phyloP scores from a whole-genome alignment of 1,139 yeast species.

The Suhomyces ambrosiae region DNA sequence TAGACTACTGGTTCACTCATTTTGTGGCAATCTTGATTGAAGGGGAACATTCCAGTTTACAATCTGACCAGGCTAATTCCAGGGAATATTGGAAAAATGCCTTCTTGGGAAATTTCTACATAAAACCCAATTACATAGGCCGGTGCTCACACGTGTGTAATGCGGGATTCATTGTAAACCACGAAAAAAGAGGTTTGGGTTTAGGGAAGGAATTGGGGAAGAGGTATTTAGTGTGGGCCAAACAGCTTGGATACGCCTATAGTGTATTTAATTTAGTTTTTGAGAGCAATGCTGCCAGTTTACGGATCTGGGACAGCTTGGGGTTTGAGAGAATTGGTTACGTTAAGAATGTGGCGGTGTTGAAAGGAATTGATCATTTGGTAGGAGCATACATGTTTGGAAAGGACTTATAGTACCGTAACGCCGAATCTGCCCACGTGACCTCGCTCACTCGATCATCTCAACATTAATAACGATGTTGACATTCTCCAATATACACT shows the following conservation, averaged over 20 bases:
- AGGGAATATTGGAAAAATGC: constrained; percentile 39
- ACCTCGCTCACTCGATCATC: neutral
- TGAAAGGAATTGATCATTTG: constrained; percentile 60
- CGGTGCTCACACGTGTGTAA: constrained; percentile 80
- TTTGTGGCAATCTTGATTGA: constrained; percentile 49
- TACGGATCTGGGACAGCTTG: constrained; percentile 70
- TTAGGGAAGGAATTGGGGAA: constrained; percentile 66
- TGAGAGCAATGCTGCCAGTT: constrained; percentile 68
- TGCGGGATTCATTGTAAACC: constrained; percentile 73
- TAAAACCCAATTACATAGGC: constrained; percentile 78
- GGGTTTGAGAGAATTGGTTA: constrained; percentile 76
- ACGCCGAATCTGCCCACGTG: neutral
- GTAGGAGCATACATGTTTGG: constrained; percentile 73
- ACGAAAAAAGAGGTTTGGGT: constrained; percentile 55
- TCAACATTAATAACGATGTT: constrained; percentile 10
- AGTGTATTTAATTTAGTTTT: constrained; percentile 84
- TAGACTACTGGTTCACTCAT: constrained; percentile 45
- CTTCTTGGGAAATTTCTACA: constrained; percentile 68
- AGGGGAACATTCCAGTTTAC: constrained; percentile 31
- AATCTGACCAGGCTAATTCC: too few relatives aligned
- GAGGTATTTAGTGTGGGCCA: constrained; percentile 65
- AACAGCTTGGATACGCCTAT: constrained; percentile 68
- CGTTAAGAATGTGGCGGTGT: constrained; percentile 63
- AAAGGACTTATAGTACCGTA: constrained; percentile 40
- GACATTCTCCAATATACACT: constrained; percentile 31